Evolutionary conservation across 345 rosid genomes (phyloP).

Genomic region (Populus alba): DNA sequence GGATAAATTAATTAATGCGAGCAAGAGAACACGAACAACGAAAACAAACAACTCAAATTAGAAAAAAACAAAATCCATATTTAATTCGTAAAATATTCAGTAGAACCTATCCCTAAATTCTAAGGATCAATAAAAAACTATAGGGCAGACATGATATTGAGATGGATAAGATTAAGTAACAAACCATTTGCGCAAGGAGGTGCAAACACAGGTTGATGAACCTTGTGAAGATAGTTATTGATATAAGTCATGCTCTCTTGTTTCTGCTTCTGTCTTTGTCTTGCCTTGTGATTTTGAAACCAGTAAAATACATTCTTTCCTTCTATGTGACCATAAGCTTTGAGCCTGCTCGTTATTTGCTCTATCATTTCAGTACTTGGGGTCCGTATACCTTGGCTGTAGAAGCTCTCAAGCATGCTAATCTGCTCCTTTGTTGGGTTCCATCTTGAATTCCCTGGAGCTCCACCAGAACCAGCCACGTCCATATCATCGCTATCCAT

Average conservation of each 20-base stretch:
- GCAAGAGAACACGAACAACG: slow-evolving; percentile 1
- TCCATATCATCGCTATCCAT: slow-evolving; percentile 25
- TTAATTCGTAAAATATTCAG: background rate
- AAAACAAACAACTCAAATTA: slow-evolving; percentile 3
- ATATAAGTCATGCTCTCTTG: slow-evolving; percentile 60
- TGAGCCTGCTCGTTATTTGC: slow-evolving; percentile 71
- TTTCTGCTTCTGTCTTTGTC: slow-evolving; percentile 88
- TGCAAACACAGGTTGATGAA: slow-evolving; percentile 35
- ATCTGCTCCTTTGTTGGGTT: slow-evolving; percentile 92
- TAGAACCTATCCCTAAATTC: background rate
- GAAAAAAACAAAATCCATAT: background rate
- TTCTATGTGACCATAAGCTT: slow-evolving; percentile 76
- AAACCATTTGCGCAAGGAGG: slow-evolving; percentile 54
- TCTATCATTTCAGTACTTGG: slow-evolving; percentile 92
- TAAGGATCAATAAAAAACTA: background rate
- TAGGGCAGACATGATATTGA: background rate
- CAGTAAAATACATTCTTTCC: slow-evolving; percentile 98
- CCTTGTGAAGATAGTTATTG: slow-evolving; percentile 41
- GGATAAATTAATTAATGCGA: background rate
- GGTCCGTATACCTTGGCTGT: slow-evolving; percentile 75
- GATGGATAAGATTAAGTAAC: background rate
- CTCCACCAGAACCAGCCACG: slow-evolving; percentile 17
- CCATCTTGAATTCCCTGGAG: slow-evolving; percentile 62
- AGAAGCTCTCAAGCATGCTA: slow-evolving; percentile 60
- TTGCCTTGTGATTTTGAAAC: slow-evolving; percentile 98